Evolutionary conservation across 768 basidiomycete genomes (phyloP).

Genomic region (Scleroderma bovista): DNA sequence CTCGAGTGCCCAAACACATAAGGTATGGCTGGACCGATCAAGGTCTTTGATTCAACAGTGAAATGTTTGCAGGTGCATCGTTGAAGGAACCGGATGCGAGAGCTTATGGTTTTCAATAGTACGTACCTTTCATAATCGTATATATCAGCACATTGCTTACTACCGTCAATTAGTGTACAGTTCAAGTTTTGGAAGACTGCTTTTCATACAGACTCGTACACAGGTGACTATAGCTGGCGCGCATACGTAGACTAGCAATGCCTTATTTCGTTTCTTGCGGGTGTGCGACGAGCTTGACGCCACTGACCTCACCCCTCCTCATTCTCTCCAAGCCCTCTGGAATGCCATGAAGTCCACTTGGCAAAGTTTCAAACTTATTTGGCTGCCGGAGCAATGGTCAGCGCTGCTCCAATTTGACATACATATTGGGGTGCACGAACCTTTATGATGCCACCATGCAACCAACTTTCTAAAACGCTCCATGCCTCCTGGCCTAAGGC

Average conservation of each 20-base stretch:
- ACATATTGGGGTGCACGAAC: slow-evolving; percentile 5
- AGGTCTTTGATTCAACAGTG: not conserved
- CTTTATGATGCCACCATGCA: slow-evolving; percentile 22
- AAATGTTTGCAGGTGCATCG: too few species aligned
- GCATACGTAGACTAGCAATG: too few species aligned
- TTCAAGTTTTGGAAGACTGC: not conserved
- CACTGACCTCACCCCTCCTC: slow-evolving; percentile 35
- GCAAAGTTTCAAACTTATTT: slow-evolving; percentile 36
- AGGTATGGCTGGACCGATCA: not conserved
- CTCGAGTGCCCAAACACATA: too few species aligned
- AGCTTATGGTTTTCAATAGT: too few species aligned
- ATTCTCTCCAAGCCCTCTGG: slow-evolving; percentile 32
- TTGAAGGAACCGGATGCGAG: too few species aligned
- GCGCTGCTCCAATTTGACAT: not conserved
- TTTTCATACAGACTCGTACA: too few species aligned
- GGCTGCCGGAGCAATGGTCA: slow-evolving; percentile 25
- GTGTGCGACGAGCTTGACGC: slow-evolving; percentile 37
- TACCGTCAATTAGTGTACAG: too few species aligned
- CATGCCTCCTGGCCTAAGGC: slow-evolving; percentile 13
- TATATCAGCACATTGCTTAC: too few species aligned
- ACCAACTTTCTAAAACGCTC: slow-evolving; percentile 18
- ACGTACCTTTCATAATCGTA: too few species aligned
- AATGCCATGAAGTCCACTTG: slow-evolving; percentile 36
- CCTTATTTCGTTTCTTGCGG: slow-evolving; percentile 33
- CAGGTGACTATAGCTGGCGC: too few species aligned